These are phyloP conservation scores for Avena sativa DNA, from an alignment of 176 grass and related monocot species.

Conservation along the genomic window DNA sequence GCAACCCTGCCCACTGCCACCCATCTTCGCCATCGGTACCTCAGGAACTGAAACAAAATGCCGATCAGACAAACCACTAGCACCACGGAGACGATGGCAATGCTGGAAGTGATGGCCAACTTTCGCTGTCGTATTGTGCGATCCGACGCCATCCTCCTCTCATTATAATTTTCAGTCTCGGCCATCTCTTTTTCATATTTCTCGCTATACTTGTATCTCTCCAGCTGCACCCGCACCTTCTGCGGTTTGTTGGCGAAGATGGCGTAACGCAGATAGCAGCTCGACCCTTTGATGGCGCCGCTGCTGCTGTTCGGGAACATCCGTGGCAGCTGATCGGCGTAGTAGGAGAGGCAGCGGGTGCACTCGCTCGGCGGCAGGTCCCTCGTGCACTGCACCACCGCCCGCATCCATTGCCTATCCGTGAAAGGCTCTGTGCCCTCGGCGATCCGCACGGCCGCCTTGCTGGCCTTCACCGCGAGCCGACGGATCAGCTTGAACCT, in stretches of 20 bases:
- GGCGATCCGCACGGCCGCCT: too few species aligned
- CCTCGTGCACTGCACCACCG: too few species aligned
- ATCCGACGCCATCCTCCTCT: background rate
- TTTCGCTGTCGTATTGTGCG: background rate
- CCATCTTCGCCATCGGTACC: background rate
- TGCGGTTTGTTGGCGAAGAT: background rate
- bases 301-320: too few species aligned
- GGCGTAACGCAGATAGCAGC: slow-evolving; percentile 42
- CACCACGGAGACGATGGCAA: background rate
- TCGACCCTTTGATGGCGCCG: background rate
- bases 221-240: background rate
- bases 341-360: too few species aligned
- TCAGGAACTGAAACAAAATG: background rate
- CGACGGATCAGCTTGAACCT: too few species aligned
- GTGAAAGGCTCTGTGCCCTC: too few species aligned
- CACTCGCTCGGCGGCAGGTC: slow-evolving; percentile 10
- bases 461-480: too few species aligned
- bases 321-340: too few species aligned
- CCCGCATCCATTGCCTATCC: too few species aligned
- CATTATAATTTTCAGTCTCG: background rate
- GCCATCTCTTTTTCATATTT: background rate
- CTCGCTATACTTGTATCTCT: background rate
- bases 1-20: background rate
- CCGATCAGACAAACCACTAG: background rate
- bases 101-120: background rate